Percentiles rank a stretch among this genome's conserved stretches.
phyloP scores from a whole-genome alignment of 768 basidiomycete genomes.

The Hygrophorus russula region DNA sequence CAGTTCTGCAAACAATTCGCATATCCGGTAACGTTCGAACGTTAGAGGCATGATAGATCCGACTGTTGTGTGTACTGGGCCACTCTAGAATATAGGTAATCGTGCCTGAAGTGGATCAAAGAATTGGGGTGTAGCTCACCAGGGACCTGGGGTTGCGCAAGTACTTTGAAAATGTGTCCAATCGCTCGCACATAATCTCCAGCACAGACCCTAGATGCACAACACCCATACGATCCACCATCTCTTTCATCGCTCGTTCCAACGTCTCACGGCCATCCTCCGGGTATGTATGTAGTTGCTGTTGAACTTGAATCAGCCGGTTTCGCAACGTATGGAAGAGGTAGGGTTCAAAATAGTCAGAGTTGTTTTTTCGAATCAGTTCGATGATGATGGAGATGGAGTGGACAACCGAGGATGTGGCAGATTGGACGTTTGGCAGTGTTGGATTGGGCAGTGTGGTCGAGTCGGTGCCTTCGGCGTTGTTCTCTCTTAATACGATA shows the following conservation, averaged over 20 bases:
- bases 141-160: slow-evolving; percentile 64
- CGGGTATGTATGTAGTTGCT: slow-evolving; percentile 39
- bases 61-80: slow-evolving; percentile 62
- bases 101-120: not conserved
- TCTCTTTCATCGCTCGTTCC: slow-evolving; percentile 65
- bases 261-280: slow-evolving; percentile 57
- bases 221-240: slow-evolving; percentile 78
- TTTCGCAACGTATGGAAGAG: slow-evolving; percentile 91
- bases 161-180: slow-evolving; percentile 61
- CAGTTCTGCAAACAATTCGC: slow-evolving; percentile 94
- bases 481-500: not conserved
- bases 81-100: slow-evolving; percentile 33
- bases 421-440: slow-evolving; percentile 35
- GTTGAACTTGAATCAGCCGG: slow-evolving; percentile 79
- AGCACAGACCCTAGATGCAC: slow-evolving; percentile 84
- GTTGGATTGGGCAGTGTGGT: not conserved
- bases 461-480: not conserved
- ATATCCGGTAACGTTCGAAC: slow-evolving; percentile 89
- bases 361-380: slow-evolving; percentile 94
- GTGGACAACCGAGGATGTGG: slow-evolving; percentile 73
- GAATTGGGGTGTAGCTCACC: slow-evolving; percentile 33
- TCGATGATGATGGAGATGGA: slow-evolving; percentile 87
- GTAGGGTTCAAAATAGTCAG: slow-evolving; percentile 97
- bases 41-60: slow-evolving; percentile 73
- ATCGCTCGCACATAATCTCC: slow-evolving; percentile 54